phyloP scores from a whole-genome alignment of 2,329 filamentous ascomycete genomes.

The Ascochyta rabiei region DNA sequence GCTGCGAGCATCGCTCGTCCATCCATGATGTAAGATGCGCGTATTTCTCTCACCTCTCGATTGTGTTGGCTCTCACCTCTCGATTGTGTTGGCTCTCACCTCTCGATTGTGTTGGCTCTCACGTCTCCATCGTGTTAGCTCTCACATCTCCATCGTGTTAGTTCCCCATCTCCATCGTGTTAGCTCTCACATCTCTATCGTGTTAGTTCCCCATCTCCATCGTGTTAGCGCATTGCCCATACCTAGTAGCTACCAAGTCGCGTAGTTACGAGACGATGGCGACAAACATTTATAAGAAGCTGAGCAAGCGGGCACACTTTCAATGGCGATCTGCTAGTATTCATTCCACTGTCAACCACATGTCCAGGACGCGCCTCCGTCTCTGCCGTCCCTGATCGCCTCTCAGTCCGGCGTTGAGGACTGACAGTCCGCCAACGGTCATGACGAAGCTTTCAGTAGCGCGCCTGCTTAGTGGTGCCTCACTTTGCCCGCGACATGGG shows the following conservation, averaged over 20 bases:
- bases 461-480: constrained; percentile 8
- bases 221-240: not conserved
- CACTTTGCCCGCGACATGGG: constrained; percentile 68
- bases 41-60: constrained; percentile 4
- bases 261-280: constrained; percentile 1
- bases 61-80: too few relatives aligned
- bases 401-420: not conserved
- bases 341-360: not conserved
- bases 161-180: too few relatives aligned
- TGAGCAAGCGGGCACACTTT: not conserved
- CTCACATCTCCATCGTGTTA: too few relatives aligned
- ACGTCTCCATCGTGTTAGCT: too few relatives aligned
- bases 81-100: too few relatives aligned
- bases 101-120: too few relatives aligned
- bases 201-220: too few relatives aligned
- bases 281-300: not conserved
- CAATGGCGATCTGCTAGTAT: not conserved
- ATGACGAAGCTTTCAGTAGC: constrained; percentile 10
- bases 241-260: not conserved
- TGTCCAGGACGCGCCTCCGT: not conserved
- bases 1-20: not conserved
- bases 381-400: not conserved
- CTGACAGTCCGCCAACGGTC: not conserved
- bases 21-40: constrained; percentile 13
- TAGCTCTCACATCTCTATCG: too few relatives aligned